Evolutionary conservation across 78 protist genomes (phyloP), one percentile per base, ranked within the genome.

Genomic region (Dictyostelium brefeldianum): DNA sequence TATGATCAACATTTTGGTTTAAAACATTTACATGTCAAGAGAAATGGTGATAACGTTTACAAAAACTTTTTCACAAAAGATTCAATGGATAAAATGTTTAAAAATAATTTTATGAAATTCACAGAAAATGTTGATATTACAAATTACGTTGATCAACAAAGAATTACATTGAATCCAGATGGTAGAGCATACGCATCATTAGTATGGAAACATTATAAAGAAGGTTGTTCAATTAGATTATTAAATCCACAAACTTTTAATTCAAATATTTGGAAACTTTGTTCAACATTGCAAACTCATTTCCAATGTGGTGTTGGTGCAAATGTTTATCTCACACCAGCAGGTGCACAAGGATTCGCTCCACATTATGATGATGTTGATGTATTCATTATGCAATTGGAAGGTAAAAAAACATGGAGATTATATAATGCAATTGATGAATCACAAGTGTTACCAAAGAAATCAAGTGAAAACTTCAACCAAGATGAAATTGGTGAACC

Each of bases 301-400:
- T 96, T 96, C 62, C 83, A 73, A 62, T 69, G 92, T 62, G 81
- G 89, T 50, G 90, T 78, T 27, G 98, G 98, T 43, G 96, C 96
- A 31, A 98, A 98, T 78, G 78, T 94, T 64, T 98, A 98, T 73
- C 81, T 95, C 29, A 98, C 99, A 12, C 99, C 99, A 57, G 80
- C 95, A 6, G 91, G 94, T 25, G 64, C 89, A 25, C 98, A 95
- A 82, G 98, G 99, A 20, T 96, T 98, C 20, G 99, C 99, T 3
- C 99, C 99, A 46, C 99, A 98, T 96, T 97, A 90, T 81, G 99
- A 98, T 71, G 99, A 98, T 70, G 95, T 98, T 0, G 99, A 98
- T 22, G 99, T 90, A 10, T 97, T 96, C 46, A 87, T 98, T 51
- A 59, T 98, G 70, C 99, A 98, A 81, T 51, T 95, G 20, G 97